Conservation (phyloP, 164 flowering plant genomes). For the Tetrastigma voinierianum region DNA sequence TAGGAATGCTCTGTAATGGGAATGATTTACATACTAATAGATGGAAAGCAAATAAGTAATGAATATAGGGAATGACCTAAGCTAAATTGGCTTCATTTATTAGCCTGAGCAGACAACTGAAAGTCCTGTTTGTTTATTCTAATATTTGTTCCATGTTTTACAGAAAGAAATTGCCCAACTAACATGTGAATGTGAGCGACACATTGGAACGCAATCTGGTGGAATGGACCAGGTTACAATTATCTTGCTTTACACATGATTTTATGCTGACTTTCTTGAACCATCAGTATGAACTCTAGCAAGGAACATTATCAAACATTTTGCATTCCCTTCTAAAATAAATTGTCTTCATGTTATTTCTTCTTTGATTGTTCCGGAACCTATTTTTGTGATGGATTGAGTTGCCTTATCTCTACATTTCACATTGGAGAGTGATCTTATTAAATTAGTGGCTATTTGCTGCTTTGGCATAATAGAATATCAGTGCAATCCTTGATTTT, state of each 20-base stretch:
- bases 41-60: not conserved
- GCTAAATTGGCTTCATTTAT: not conserved
- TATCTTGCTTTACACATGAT: not conserved
- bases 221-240: slow-evolving; percentile 97
- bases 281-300: no score
- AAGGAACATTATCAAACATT: no score
- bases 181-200: slow-evolving; percentile 93
- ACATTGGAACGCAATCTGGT: slow-evolving; percentile 97
- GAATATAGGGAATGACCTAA: not conserved
- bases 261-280: not conserved
- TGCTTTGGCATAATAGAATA: not conserved
- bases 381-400: not conserved
- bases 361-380: no score
- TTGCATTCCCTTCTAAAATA: no score
- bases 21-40: not conserved
- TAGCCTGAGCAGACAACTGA: not conserved
- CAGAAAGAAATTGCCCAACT: slow-evolving; percentile 97
- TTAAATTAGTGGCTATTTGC: not conserved
- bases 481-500: not conserved
- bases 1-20: not conserved
- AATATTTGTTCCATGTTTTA: slow-evolving; percentile 11
- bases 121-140: not conserved
- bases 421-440: not conserved
- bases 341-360: no score
- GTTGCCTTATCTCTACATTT: not conserved